phyloP scores from a whole-genome alignment of 192 early-diverging fungal genomes.

The Oehlia diaphana region DNA sequence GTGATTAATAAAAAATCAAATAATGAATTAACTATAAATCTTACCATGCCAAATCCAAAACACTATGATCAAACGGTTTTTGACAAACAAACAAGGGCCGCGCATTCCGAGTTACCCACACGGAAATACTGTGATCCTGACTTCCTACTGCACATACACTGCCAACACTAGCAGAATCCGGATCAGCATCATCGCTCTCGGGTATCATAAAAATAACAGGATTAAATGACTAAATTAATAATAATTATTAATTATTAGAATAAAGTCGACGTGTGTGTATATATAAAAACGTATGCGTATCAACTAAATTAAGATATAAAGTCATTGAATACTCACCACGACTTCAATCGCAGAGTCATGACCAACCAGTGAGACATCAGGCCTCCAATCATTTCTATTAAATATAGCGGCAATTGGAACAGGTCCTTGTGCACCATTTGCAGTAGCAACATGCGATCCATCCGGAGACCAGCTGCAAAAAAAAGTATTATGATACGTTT shows the following conservation, averaged over 20 bases:
- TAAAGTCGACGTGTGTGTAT: neutral
- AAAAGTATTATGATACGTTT: neutral
- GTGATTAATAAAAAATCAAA: neutral
- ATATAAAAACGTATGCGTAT: neutral
- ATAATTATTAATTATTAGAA: neutral
- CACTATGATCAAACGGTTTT: conserved; percentile 78
- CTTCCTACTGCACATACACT: conserved; percentile 85
- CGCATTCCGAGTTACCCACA: conserved; percentile 82
- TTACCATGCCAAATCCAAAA: conserved; percentile 88
- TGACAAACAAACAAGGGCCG: conserved; percentile 71
- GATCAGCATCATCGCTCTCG: conserved; percentile 28
- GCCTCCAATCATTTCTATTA: conserved; percentile 70
- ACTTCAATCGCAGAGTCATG: conserved; percentile 88
- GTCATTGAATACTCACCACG: conserved; percentile 49
- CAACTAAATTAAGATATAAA: neutral
- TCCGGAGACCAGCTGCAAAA: conserved; percentile 89
- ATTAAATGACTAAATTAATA: conserved; percentile 11
- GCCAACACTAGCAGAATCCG: conserved; percentile 35
- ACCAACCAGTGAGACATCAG: conserved; percentile 83
- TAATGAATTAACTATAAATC: neutral
- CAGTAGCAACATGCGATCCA: conserved; percentile 87
- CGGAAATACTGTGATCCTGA: conserved; percentile 82
- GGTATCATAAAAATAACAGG: conserved; percentile 26
- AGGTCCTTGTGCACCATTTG: conserved; percentile 82
- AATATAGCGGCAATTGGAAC: conserved; percentile 83